Percentiles rank a stretch among this genome's conserved stretches.
Conservation (phyloP, 192 early-diverging fungal genomes). For the Linnemannia elongata region DNA sequence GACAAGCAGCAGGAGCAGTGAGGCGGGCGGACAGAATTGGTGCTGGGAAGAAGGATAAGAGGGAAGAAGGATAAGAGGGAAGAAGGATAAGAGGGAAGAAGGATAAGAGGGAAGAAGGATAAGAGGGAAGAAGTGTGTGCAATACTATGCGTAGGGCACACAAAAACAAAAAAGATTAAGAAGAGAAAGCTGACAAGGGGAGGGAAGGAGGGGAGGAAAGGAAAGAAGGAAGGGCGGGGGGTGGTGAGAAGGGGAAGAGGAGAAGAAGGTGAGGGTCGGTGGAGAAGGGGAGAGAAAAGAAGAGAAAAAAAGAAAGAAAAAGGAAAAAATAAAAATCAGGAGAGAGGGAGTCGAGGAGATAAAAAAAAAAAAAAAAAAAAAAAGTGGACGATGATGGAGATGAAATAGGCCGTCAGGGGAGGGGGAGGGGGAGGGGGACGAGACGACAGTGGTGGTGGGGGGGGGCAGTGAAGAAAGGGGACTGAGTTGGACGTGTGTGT, state of each 20-base stretch:
- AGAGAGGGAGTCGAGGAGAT: not conserved
- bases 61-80: no score
- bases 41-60: not conserved
- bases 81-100: no score
- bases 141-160: no score
- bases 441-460: not conserved
- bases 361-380: not conserved
- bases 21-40: not conserved
- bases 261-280: not conserved
- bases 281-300: not conserved
- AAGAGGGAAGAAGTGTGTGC: conserved; percentile 1
- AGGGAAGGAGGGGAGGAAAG: not conserved
- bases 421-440: not conserved
- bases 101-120: no score
- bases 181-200: conserved; percentile 15
- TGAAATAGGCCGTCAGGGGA: not conserved
- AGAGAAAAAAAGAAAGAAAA: not conserved
- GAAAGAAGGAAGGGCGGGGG: not conserved
- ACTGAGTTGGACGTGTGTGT: no score
- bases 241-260: not conserved
- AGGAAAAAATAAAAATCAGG: not conserved
- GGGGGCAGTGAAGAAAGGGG: not conserved
- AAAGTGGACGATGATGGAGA: not conserved
- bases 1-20: not conserved
- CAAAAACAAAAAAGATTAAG: conserved; percentile 18